phyloP scores from a whole-genome alignment of 2,329 filamentous ascomycete genomes.

The Fusarium sp. region DNA sequence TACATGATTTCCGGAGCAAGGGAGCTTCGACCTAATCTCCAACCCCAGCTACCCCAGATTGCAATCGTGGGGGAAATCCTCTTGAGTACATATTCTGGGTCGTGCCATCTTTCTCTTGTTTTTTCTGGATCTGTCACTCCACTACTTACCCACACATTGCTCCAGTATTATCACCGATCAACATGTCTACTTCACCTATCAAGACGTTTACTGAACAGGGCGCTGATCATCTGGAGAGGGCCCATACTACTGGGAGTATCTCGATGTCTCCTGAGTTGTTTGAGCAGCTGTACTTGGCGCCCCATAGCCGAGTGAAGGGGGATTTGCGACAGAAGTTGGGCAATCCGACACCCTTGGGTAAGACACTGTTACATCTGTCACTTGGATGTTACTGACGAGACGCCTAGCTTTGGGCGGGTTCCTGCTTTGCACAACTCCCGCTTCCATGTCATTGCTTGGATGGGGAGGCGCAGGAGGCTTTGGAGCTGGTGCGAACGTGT shows the following conservation, averaged over 20 bases:
- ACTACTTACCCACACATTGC: neutral
- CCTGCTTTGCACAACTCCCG: neutral
- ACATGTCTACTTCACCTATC: conserved; percentile 2
- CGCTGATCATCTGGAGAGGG: neutral
- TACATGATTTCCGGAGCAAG: neutral
- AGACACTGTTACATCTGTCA: accelerated
- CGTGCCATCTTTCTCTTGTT: neutral
- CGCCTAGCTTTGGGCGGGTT: neutral
- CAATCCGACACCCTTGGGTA: neutral
- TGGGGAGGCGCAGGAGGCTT: neutral
- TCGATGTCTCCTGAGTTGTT: neutral
- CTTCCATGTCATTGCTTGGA: neutral
- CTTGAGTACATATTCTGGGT: neutral
- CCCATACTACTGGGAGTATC: neutral
- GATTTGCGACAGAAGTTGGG: neutral
- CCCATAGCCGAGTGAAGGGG: neutral
- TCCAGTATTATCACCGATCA: neutral
- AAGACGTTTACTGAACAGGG: neutral
- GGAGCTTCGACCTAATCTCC: neutral
- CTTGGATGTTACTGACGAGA: neutral
- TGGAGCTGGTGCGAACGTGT: neutral
- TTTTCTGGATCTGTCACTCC: neutral
- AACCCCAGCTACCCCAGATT: conserved; percentile 4
- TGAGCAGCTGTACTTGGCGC: neutral
- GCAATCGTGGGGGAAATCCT: neutral